These are phyloP conservation scores for Verticillium tricorpus DNA, from an alignment of 2,329 filamentous ascomycete genomes.

Conservation along the genomic window DNA sequence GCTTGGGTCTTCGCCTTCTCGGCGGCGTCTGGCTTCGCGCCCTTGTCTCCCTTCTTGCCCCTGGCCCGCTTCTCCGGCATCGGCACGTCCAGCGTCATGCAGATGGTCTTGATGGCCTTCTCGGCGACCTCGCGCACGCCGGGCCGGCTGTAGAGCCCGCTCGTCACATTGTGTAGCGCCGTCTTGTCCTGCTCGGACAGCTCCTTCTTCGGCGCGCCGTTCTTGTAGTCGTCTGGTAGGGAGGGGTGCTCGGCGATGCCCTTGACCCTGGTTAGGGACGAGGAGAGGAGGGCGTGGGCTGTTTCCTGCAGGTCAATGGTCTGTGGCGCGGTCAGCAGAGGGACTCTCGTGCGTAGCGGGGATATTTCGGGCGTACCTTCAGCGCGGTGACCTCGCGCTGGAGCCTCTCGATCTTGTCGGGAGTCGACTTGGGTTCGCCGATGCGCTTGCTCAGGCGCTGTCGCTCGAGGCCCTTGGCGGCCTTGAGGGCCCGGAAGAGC, in stretches of 20 bases:
- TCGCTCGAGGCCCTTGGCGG: constrained; percentile 70
- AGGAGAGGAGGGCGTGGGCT: constrained; percentile 51
- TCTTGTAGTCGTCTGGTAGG: constrained; percentile 43
- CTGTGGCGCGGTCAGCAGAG: constrained; percentile 23
- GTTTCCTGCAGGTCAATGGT: constrained; percentile 54
- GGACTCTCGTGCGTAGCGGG: not conserved
- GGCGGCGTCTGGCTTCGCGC: constrained; percentile 17
- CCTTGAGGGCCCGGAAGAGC: constrained; percentile 64
- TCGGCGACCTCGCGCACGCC: constrained; percentile 45
- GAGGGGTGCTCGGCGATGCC: constrained; percentile 44
- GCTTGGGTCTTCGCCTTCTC: constrained; percentile 22
- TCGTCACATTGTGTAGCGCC: constrained; percentile 56
- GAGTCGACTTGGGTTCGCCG: constrained; percentile 37
- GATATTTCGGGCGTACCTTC: constrained; percentile 33
- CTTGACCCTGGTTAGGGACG: constrained; percentile 50
- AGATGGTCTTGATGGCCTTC: constrained; percentile 44
- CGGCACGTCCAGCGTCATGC: constrained; percentile 41
- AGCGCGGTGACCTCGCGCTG: constrained; percentile 55
- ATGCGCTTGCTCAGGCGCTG: constrained; percentile 66
- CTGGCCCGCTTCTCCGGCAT: constrained; percentile 39
- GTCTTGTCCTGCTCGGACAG: constrained; percentile 46
- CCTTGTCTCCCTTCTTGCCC: constrained; percentile 24
- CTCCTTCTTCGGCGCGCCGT: constrained; percentile 43
- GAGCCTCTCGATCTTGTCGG: constrained; percentile 53
- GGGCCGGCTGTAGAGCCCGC: constrained; percentile 48